Percentiles rank a stretch among this genome's conserved stretches.
Conservation (phyloP, 106 monocot species). For the Narthecium ossifragum region DNA sequence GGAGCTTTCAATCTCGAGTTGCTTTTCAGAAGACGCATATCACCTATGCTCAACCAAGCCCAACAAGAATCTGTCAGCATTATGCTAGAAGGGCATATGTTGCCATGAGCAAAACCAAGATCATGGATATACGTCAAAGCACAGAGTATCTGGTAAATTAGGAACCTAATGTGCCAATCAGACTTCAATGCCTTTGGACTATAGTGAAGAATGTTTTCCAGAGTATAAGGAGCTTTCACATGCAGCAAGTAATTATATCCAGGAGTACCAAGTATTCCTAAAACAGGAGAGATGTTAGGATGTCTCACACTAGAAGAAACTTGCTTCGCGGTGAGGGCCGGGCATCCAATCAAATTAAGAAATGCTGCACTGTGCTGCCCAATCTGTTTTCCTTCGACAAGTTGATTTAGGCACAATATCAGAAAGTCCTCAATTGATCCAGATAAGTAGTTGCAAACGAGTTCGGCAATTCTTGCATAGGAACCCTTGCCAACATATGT, state of each 20-base stretch:
- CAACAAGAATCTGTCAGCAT: constrained; percentile 58
- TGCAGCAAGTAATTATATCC: constrained; percentile 44
- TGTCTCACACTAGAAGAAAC: constrained; percentile 51
- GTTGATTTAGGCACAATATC: constrained; percentile 59
- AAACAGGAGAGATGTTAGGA: constrained; percentile 69
- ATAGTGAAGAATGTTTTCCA: constrained; percentile 70
- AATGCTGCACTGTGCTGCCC: constrained; percentile 36
- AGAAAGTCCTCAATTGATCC: constrained; percentile 60
- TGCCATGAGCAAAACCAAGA: constrained; percentile 68
- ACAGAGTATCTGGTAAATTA: constrained; percentile 79
- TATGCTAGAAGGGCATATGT: constrained; percentile 62
- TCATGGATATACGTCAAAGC: constrained; percentile 63
- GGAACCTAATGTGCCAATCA: constrained; percentile 82
- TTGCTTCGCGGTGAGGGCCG: constrained; percentile 29
- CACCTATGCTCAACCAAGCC: constrained; percentile 60
- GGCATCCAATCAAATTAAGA: constrained; percentile 55
- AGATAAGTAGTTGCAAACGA: constrained; percentile 33
- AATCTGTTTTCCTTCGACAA: constrained; percentile 39
- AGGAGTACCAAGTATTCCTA: constrained; percentile 50
- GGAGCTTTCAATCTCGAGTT: constrained; percentile 17
- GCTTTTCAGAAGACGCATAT: constrained; percentile 16
- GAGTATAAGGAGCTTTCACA: constrained; percentile 57
- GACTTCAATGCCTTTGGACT: constrained; percentile 70
- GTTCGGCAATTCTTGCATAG: constrained; percentile 29
- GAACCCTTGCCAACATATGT: constrained; percentile 24